A percentile compares a stretch with the other conserved stretches of the same genome.
Evolutionary conservation across 495 filamentous ascomycete species (phyloP).

Genomic region (Lasiosphaeria hispida): DNA sequence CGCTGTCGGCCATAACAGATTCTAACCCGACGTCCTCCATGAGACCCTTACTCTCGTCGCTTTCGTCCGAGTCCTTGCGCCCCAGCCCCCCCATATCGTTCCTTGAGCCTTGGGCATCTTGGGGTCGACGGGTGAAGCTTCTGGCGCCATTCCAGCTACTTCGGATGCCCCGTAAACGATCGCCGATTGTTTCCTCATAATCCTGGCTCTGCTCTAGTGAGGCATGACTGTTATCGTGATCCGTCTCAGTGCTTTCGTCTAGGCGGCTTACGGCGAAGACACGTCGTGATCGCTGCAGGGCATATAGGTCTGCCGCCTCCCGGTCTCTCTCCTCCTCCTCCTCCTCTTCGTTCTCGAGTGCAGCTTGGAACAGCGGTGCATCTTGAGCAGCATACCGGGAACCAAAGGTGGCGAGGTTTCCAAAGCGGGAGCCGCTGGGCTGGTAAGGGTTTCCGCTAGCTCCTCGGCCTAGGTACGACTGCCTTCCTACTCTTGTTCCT

Average conservation of each 20-base stretch:
- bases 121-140: constrained; percentile 31
- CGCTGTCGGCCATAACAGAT: constrained; percentile 53
- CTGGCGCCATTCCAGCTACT: constrained; percentile 58
- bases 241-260: constrained; percentile 76
- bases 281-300: constrained; percentile 80
- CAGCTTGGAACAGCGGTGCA: constrained; percentile 89
- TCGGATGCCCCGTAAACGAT: constrained; percentile 53
- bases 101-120: constrained; percentile 40
- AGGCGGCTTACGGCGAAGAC: constrained; percentile 79
- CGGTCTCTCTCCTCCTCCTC: constrained; percentile 88
- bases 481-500: constrained; percentile 34
- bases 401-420: constrained; percentile 72
- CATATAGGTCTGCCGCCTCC: constrained; percentile 90
- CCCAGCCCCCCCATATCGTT: constrained; percentile 39
- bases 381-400: constrained; percentile 67
- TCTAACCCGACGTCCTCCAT: constrained; percentile 91
- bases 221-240: constrained; percentile 60
- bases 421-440: constrained; percentile 61
- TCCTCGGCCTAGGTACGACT: constrained; percentile 36
- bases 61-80: constrained; percentile 33
- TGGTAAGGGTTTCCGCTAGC: constrained; percentile 69
- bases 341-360: constrained; percentile 77
- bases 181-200: constrained; percentile 39
- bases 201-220: constrained; percentile 58
- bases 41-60: constrained; percentile 59